Percentiles rank a stretch among this genome's conserved stretches.
Evolutionary conservation across 208 protist genomes (phyloP).

Genomic region (Leishmania martiniquensis): DNA sequence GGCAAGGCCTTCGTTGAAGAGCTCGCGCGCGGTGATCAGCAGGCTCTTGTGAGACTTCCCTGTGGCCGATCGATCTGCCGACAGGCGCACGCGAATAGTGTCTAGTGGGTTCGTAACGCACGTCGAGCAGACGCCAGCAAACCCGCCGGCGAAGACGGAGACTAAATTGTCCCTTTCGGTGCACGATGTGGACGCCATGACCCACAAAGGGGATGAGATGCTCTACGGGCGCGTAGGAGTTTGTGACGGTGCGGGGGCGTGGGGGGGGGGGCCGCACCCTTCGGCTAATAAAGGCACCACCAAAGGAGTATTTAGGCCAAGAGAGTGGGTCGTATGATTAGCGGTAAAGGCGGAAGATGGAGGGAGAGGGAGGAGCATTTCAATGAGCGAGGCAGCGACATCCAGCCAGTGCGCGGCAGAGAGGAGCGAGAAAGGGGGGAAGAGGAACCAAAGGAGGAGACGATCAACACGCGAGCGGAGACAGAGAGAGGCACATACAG

Average conservation of each 20-base stretch:
- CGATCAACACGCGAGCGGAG: background rate
- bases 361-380: background rate
- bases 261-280: too few species aligned
- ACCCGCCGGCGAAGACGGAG: conserved; percentile 79
- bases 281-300: too few species aligned
- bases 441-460: background rate
- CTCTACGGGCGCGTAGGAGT: background rate
- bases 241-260: background rate
- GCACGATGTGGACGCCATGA: conserved; percentile 22
- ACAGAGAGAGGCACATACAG: background rate
- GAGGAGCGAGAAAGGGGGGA: background rate
- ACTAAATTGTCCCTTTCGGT: conserved; percentile 51
- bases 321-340: background rate
- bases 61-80: conserved; percentile 68
- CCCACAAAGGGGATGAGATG: background rate
- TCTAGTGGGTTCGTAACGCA: conserved; percentile 90
- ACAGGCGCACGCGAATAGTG: conserved; percentile 87
- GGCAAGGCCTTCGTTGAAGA: conserved; percentile 65
- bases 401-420: background rate
- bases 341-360: background rate
- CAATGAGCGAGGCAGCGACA: background rate
- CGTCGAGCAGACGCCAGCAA: conserved; percentile 90
- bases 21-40: conserved; percentile 54
- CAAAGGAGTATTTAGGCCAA: too few species aligned
- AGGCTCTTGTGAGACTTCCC: conserved; percentile 84